A percentile compares a stretch with the other conserved stretches of the same genome.
Evolutionary conservation across 1,284 basidiomycete species (phyloP).

Genomic region (Volvariella volvacea): DNA sequence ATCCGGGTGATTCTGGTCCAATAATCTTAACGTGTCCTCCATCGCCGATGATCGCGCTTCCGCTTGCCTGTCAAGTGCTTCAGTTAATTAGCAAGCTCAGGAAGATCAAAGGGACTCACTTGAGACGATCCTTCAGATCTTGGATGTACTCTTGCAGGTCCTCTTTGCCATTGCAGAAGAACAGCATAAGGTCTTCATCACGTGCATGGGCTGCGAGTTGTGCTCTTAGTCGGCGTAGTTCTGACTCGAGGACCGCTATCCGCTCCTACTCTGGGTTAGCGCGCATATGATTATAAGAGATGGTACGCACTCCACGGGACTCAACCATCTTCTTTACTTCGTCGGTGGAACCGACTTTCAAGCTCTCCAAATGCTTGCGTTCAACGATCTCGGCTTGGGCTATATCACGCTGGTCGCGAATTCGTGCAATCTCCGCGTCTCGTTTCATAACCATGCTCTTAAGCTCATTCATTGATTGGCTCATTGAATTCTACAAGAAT

Average conservation of each 20-base stretch:
- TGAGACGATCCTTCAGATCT: slow-evolving; percentile 51
- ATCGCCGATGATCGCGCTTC: slow-evolving; percentile 45
- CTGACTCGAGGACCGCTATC: slow-evolving; percentile 66
- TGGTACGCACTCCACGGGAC: slow-evolving; percentile 52
- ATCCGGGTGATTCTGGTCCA: slow-evolving; percentile 43
- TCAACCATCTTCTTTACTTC: slow-evolving; percentile 71
- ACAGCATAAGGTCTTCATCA: slow-evolving; percentile 67
- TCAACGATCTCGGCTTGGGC: slow-evolving; percentile 67
- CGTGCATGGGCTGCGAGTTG: slow-evolving; percentile 71
- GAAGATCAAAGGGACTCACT: slow-evolving; percentile 34
- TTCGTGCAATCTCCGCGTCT: slow-evolving; percentile 68
- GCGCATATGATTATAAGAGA: slow-evolving; percentile 3
- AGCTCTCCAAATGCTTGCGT: slow-evolving; percentile 59
- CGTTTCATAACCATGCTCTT: slow-evolving; percentile 53
- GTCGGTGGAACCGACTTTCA: slow-evolving; percentile 58
- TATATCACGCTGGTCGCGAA: slow-evolving; percentile 82
- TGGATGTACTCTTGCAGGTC: slow-evolving; percentile 61
- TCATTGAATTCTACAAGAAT: slow-evolving; percentile 34
- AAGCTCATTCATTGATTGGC: slow-evolving; percentile 48
- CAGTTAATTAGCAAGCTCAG: too few species aligned
- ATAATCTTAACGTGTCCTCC: slow-evolving; percentile 39
- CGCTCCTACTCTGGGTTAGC: slow-evolving; percentile 49
- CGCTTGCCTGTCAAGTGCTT: slow-evolving; percentile 34
- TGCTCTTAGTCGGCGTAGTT: slow-evolving; percentile 72
- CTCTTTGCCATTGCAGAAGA: slow-evolving; percentile 55